Base-by-base conservation (phyloP, 805 yeast genomes). In the Ascoidea asiatica region DNA sequence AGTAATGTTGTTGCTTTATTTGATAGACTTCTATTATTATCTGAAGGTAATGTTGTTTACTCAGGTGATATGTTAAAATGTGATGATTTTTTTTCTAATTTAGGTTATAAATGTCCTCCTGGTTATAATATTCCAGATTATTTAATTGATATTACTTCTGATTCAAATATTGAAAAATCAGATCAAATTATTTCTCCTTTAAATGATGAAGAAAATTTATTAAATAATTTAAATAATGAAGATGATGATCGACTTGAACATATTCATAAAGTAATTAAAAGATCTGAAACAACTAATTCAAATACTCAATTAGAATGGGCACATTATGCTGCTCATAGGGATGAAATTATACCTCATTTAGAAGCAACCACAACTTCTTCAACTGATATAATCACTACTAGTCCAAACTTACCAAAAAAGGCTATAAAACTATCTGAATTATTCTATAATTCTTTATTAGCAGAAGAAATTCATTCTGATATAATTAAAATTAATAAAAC, bases 111-210 rank as follows among this genome's bases (percentile, higher is more conserved):
- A 43, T 87, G 96, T 61, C 98, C 98, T 1, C 59, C 71, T 13
- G 95, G 95, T 37, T 90, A 85, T 59, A 92, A 92, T 56, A 76
- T 92, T 54, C 98, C 97, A 1, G 98, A 92, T 59, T 92, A 78
- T 56, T 66, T 90, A 58, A 84, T 92, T 49, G 98, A 92, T 57
- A 75, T 92, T 37, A 89, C 97, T 0, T 86, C 88, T 59, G 81
- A 77, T 39, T 64, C 69, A 4, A 43, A 43, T 56, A 61, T 49
- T 19, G 15, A 38, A 43, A 48, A 49, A 15, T 39, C 51, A 11
- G 36, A 43, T n/a, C 39, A 51, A 19, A 43, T 53, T 6, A 55
- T 59, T 29, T 5, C 37, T 38, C 44, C 46, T 7, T 46, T 41
- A 36, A 33, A 40, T 17, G 52, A 48, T 46, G 63, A 60, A 41